These are phyloP conservation scores for Tagetes patula DNA, from an alignment of 129 eudicot genomes.

Conservation along the genomic window DNA sequence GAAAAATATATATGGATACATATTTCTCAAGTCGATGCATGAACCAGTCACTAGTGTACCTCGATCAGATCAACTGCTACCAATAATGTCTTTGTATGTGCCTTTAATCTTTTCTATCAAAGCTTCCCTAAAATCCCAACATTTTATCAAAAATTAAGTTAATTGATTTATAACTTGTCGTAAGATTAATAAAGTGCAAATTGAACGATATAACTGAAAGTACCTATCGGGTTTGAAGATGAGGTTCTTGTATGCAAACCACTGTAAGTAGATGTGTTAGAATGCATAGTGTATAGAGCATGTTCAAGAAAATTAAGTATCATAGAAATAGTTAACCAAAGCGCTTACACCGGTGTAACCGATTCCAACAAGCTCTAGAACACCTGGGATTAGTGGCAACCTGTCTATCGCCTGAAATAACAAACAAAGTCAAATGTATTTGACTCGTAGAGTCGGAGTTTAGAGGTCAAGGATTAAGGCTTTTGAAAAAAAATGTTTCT, in stretches of 20 bases:
- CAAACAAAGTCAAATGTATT: not conserved
- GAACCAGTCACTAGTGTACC: conserved; percentile 3
- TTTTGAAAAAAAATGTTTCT: not conserved
- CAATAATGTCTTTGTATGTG: conserved; percentile 66
- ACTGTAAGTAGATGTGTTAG: conserved; percentile 45
- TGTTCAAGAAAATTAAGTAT: not conserved
- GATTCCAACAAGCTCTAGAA: conserved; percentile 93
- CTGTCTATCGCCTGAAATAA: conserved; percentile 80
- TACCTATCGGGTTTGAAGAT: conserved; percentile 85
- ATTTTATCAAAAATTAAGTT: too few relatives aligned
- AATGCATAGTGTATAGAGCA: not conserved
- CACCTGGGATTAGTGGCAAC: conserved; percentile 92
- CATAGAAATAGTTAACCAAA: not conserved
- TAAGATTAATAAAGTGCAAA: not conserved
- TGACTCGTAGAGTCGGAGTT: not conserved
- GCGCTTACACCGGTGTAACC: conserved; percentile 90
- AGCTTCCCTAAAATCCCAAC: conserved; percentile 62
- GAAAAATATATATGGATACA: not conserved
- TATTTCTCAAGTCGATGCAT: conserved; percentile 13
- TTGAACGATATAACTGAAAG: not conserved
- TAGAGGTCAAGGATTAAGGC: not conserved
- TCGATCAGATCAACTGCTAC: conserved; percentile 55
- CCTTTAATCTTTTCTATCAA: conserved; percentile 61
- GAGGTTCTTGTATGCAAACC: conserved; percentile 92
- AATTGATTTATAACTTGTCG: too few relatives aligned